A percentile compares a stretch with the other conserved stretches of the same genome.
These are phyloP conservation scores for Actinomucor elegans DNA, from an alignment of 371 early-diverging fungal species.

Conservation along the genomic window DNA sequence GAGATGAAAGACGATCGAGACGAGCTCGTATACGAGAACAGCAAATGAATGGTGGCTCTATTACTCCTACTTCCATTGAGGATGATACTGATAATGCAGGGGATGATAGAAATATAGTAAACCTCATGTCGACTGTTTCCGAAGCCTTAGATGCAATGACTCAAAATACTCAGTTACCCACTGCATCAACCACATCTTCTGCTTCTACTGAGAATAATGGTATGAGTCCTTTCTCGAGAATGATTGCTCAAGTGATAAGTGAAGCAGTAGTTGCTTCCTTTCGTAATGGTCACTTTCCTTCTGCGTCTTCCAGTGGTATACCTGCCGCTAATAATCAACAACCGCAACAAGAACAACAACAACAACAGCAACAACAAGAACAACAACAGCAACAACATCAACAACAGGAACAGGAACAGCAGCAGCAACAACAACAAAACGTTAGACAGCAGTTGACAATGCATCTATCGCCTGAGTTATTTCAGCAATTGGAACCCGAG, in stretches of 20 bases:
- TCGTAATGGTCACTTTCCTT: constrained; percentile 14
- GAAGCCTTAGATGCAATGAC: not conserved
- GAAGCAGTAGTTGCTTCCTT: constrained; percentile 22
- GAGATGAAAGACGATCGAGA: constrained; percentile 15
- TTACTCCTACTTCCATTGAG: too few species aligned
- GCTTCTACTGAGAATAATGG: not conserved
- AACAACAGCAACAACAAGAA: too few species aligned
- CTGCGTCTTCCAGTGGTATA: too few species aligned
- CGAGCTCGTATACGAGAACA: constrained; percentile 8
- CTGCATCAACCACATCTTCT: not conserved
- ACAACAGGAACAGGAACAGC: not conserved
- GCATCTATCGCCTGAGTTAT: constrained; percentile 23
- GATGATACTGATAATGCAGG: too few species aligned
- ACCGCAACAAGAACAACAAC: not conserved
- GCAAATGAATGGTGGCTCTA: not conserved
- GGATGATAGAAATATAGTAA: too few species aligned
- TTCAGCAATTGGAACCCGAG: constrained; percentile 23
- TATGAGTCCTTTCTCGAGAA: constrained; percentile 18
- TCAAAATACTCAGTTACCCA: not conserved
- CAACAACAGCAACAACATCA: constrained; percentile 1
- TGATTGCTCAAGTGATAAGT: constrained; percentile 23
- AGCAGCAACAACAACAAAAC: not conserved
- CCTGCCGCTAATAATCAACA: not conserved
- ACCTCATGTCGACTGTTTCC: not conserved
- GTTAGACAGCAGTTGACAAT: constrained; percentile 18